Base-by-base conservation (phyloP, 2,329 filamentous ascomycete species). In the Microdochium paspali region DNA sequence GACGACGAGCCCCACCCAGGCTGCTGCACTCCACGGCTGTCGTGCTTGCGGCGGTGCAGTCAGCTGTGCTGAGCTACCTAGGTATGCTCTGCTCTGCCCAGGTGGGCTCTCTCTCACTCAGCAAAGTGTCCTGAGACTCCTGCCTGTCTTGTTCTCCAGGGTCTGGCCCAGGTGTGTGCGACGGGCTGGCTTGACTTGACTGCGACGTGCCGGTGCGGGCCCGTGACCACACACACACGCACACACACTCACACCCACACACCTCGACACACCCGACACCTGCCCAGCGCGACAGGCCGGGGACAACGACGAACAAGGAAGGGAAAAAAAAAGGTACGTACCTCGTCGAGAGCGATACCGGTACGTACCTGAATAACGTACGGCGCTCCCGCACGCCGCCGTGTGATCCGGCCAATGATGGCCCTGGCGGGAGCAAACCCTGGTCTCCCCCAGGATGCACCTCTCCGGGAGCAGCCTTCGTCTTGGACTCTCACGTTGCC, bases 361-460 rank as follows among this genome's bases (percentile, higher is more conserved):
- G 9, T 40, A 18, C 35, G 6, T 15, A 18, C 18, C 18, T 7
- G n/a, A 9, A 4, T 20, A n/a, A 20, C 18, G n/a, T 20, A 40
- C 35, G 35, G 35, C 35, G 23, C 35, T 40, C 35, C 35, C 35
- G 35, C 35, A 20, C 35, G 12, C 35, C 18, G 15, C 35, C 9
- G 13, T 20, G 35, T 5, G 35, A 21, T 20, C 5, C 35, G 18
- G 35, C 35, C 35, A 40, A 40, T 40, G 35, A 20, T 20, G 23
- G 35, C 35, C 35, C 4, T n/a, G 12, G 18, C 35, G 35, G 35
- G n/a, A 21, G 35, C 35, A 21, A 28, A 40, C 12, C 35, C 35
- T 40, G 35, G 35, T 18, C 35, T 40, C 35, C 35, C n/a, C 35
- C 35, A 40, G 35, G 35, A 40, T 40, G 35, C 35, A 40, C 35